These are phyloP conservation scores for Monosporascus sp. DNA, from an alignment of 2,329 filamentous ascomycete genomes.

Conservation along the genomic window DNA sequence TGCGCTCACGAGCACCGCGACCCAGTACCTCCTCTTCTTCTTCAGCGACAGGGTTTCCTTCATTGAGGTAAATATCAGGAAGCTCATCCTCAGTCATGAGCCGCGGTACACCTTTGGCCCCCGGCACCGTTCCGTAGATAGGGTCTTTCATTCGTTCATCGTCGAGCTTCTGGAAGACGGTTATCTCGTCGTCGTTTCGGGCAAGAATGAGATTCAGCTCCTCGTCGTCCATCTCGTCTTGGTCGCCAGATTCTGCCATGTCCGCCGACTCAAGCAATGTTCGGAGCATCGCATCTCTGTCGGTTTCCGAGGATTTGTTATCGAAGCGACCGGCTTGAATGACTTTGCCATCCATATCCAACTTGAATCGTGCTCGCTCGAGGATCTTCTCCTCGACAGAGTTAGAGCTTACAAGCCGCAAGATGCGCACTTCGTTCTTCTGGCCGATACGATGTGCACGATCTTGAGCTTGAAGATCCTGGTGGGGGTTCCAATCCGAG, in stretches of 20 bases:
- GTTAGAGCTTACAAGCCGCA: slow-evolving; percentile 91
- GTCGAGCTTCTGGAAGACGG: slow-evolving; percentile 77
- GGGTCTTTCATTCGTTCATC: slow-evolving; percentile 62
- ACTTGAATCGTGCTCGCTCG: slow-evolving; percentile 92
- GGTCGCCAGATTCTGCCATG: slow-evolving; percentile 62
- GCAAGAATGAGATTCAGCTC: slow-evolving; percentile 94
- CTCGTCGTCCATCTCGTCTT: slow-evolving; percentile 98
- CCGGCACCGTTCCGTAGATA: slow-evolving; percentile 62
- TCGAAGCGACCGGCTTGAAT: slow-evolving; percentile 99
- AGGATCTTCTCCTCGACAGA: slow-evolving; percentile 99
- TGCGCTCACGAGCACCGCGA: slow-evolving; percentile 90
- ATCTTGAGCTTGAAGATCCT: slow-evolving; percentile 98
- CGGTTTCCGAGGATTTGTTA: slow-evolving; percentile 97
- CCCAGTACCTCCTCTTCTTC: slow-evolving; percentile 74
- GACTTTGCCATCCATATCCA: slow-evolving; percentile 99
- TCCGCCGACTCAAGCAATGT: slow-evolving; percentile 85
- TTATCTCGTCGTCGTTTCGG: slow-evolving; percentile 74
- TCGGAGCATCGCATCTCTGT: slow-evolving; percentile 93
- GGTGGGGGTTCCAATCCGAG: slow-evolving; percentile 98
- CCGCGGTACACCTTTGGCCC: slow-evolving; percentile 63
- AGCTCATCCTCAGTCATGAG: slow-evolving; percentile 84
- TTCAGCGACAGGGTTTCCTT: slow-evolving; percentile 75
- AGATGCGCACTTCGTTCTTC: slow-evolving; percentile 97
- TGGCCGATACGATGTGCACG: slow-evolving; percentile 99
- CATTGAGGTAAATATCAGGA: slow-evolving; percentile 87